These are phyloP conservation scores for Saccharomycopsis phalli DNA, from an alignment of 1,139 yeast species.

Conservation along the genomic window DNA sequence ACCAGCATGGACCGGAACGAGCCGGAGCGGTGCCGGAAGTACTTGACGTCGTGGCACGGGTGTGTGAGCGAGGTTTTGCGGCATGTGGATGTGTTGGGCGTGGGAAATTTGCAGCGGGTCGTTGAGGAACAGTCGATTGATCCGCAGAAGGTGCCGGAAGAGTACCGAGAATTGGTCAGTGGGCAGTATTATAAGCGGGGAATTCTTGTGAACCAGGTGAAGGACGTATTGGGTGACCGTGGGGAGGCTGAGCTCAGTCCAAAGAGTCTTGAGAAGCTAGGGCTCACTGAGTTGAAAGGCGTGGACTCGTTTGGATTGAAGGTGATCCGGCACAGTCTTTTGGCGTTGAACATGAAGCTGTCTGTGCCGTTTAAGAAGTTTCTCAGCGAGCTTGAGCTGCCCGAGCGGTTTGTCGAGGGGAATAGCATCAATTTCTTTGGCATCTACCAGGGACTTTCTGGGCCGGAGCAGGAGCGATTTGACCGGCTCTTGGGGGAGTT, in stretches of 20 bases:
- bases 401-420: constrained; percentile 27
- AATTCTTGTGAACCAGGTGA: constrained; percentile 8
- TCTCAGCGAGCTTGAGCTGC: constrained; percentile 26
- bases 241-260: constrained; percentile 11
- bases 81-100: constrained; percentile 62
- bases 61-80: constrained; percentile 37
- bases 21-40: constrained; percentile 11
- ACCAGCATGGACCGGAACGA: constrained; percentile 30
- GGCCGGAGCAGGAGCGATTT: constrained; percentile 47
- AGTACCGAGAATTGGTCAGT: constrained; percentile 29
- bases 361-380: constrained; percentile 22
- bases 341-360: constrained; percentile 42
- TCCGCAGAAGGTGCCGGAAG: constrained; percentile 29
- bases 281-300: constrained; percentile 45
- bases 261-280: constrained; percentile 39
- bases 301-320: constrained; percentile 77
- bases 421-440: constrained; percentile 55
- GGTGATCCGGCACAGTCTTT: constrained; percentile 68
- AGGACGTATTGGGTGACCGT: constrained; percentile 4
- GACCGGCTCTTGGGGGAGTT: constrained; percentile 57
- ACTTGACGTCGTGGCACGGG: constrained; percentile 10
- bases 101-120: constrained; percentile 39
- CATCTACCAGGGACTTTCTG: constrained; percentile 44
- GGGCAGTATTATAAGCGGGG: constrained; percentile 19
- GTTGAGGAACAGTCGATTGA: constrained; percentile 26